Evolutionary conservation across 345 rosid genomes (phyloP).

Genomic region (Toxicodendron radicans): DNA sequence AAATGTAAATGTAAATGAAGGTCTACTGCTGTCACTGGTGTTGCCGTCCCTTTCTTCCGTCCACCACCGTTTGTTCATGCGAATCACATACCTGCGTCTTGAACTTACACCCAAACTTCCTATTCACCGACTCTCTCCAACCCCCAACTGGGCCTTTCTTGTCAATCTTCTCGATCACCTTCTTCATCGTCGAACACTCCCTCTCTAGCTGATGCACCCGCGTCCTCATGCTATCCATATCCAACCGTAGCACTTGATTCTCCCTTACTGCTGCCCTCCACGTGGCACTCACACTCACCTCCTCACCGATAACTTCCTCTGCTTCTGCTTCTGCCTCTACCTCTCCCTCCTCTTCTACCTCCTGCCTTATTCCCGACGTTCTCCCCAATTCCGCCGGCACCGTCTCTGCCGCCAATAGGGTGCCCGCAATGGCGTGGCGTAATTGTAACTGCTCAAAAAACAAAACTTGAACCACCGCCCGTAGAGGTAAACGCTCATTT

Average conservation of each 20-base stretch:
- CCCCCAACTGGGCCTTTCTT: conserved; percentile 40
- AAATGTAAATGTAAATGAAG: neutral
- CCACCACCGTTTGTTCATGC: conserved; percentile 66
- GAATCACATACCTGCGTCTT: conserved; percentile 95
- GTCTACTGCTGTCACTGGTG: conserved; percentile 36
- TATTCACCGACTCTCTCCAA: conserved; percentile 55
- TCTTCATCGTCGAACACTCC: conserved; percentile 87
- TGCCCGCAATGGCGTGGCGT: conserved; percentile 89
- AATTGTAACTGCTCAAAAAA: conserved; percentile 94
- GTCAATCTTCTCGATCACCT: conserved; percentile 78
- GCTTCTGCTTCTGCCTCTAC: conserved; percentile 25
- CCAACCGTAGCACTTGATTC: conserved; percentile 91
- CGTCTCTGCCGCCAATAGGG: conserved; percentile 61
- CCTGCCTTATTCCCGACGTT: conserved; percentile 32
- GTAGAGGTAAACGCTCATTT: conserved; percentile 90
- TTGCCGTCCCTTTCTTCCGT: conserved; percentile 47
- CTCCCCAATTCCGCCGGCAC: conserved; percentile 45
- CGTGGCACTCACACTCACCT: conserved; percentile 32
- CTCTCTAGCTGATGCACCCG: conserved; percentile 84
- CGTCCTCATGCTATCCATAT: conserved; percentile 98
- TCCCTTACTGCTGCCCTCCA: conserved; percentile 84
- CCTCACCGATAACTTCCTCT: conserved; percentile 21
- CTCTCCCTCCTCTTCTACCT: conserved; percentile 34
- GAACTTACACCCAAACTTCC: conserved; percentile 82
- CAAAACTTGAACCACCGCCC: conserved; percentile 93